Percentiles rank a stretch among this genome's conserved stretches.
These are phyloP conservation scores for Scenedesmus sp. DNA, from an alignment of 163 green algal species.

Conservation along the genomic window DNA sequence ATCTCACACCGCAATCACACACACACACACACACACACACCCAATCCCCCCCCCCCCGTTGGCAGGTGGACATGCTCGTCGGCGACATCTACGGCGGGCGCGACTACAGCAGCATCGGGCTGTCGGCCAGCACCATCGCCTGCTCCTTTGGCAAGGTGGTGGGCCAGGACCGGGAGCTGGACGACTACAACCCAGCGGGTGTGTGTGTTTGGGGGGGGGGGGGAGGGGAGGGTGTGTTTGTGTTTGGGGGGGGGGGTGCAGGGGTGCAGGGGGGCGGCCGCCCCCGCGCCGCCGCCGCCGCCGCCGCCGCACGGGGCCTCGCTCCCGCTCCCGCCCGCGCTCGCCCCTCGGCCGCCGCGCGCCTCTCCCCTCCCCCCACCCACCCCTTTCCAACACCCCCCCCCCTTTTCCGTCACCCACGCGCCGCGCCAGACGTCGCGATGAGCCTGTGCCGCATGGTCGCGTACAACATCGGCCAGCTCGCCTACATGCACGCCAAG, in stretches of 20 bases:
- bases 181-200: slow-evolving; percentile 73
- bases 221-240: too few relatives aligned
- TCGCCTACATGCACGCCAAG: slow-evolving; percentile 96
- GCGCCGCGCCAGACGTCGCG: slow-evolving; percentile 68
- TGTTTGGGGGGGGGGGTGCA: too few relatives aligned
- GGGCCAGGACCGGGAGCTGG: slow-evolving; percentile 72
- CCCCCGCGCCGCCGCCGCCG: neutral
- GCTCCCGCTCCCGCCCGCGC: neutral
- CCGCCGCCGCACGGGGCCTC: neutral
- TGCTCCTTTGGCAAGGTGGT: slow-evolving; percentile 95
- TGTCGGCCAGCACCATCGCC: slow-evolving; percentile 95
- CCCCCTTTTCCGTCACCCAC: neutral
- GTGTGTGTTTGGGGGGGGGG: too few relatives aligned
- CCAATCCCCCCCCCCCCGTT: too few relatives aligned
- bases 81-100: slow-evolving; percentile 98
- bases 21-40: too few relatives aligned
- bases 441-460: slow-evolving; percentile 93
- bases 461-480: slow-evolving; percentile 99
- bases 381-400: too few relatives aligned
- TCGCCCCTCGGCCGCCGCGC: too few relatives aligned
- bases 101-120: slow-evolving; percentile 94
- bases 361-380: too few relatives aligned
- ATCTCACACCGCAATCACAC: too few relatives aligned
- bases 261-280: too few relatives aligned
- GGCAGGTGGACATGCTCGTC: slow-evolving; percentile 98